A percentile compares a stretch with the other conserved stretches of the same genome.
Conservation (phyloP, 78 protist genomes). For the Cavenderia fasciculata region DNA sequence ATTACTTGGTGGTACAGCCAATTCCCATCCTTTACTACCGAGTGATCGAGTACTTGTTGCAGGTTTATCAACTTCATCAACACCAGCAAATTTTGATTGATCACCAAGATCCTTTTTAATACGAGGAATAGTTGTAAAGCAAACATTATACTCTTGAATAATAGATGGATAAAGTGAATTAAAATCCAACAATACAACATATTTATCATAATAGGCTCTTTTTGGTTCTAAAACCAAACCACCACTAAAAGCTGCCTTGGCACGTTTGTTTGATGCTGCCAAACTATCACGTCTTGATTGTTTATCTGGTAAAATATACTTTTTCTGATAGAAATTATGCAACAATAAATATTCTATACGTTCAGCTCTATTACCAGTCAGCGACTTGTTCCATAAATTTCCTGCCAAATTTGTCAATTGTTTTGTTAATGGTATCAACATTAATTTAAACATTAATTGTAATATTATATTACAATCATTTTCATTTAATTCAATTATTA, state of each 20-base stretch:
- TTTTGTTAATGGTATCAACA: constrained; percentile 93
- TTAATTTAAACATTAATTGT: constrained; percentile 83
- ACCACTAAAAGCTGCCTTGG: constrained; percentile 88
- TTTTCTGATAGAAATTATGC: constrained; percentile 93
- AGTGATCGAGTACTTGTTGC: no score
- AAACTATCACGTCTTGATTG: background rate
- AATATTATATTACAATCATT: constrained; percentile 86
- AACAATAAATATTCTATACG: constrained; percentile 96
- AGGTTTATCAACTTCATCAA: background rate
- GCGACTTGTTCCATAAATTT: constrained; percentile 93
- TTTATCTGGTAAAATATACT: constrained; percentile 95
- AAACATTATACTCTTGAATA: constrained; percentile 98
- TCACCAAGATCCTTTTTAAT: constrained; percentile 16
- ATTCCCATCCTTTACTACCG: constrained; percentile 68
- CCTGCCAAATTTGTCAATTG: constrained; percentile 95
- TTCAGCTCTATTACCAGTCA: constrained; percentile 95
- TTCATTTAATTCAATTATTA: constrained; percentile 74
- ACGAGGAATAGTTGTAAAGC: constrained; percentile 96
- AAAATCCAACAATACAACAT: constrained; percentile 98
- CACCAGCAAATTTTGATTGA: background rate
- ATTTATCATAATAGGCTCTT: constrained; percentile 94
- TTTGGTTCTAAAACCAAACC: constrained; percentile 98
- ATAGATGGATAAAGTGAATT: constrained; percentile 99
- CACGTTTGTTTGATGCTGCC: background rate
- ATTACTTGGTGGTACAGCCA: constrained; percentile 52